Evolutionary conservation across 495 filamentous ascomycete species (phyloP), one percentile per base, ranked within the genome.

Genomic region (Podospora tetraspora): DNA sequence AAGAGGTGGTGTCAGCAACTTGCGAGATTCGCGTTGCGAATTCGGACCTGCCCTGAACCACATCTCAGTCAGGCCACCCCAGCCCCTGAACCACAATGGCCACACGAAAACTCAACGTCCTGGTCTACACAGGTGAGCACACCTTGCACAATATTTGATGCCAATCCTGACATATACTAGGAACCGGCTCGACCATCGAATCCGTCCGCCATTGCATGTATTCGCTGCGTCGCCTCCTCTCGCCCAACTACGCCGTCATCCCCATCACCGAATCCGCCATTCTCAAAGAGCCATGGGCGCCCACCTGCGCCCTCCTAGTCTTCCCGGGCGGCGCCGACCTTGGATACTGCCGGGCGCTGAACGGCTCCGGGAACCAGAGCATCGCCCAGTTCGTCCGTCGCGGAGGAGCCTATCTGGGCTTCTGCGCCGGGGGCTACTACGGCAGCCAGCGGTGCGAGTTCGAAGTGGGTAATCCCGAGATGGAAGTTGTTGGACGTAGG

Each of bases 371-470:
- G 16, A 99, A 97, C 76, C 84, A 90, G 52, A 84, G 83, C 64
- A 97, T 99, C 75, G 80, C 82, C 21, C 89, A 93, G 68, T 99
- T 90, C 75, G 92, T 99, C 59, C 89, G 90, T 64, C 80, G 86
- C n/a, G 95, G 95, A 12, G 95, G 95, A 5, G 79, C 82, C 2
- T 99, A 94, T 75, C 83, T 98, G 23, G 96, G 95, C 5, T 88
- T 99, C 69, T 99, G 95, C 74, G 96, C 96, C 52, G 95, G 95
- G 12, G 95, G 91, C 6, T 99, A 98, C 79, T 99, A 97, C 73
- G 96, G 91, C 4, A 87, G 82, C 68, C 79, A 84, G 62, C 81
- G 82, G 63, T 97, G 94, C 73, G 96, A 98, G 73, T 99, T 97
- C 66, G 94, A 97, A 78, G 88, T 94, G 2, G 92, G 92, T 3